Evolutionary conservation across 31 red algal genomes (phyloP).

Genomic region (Odonthalia washingtoniensis): DNA sequence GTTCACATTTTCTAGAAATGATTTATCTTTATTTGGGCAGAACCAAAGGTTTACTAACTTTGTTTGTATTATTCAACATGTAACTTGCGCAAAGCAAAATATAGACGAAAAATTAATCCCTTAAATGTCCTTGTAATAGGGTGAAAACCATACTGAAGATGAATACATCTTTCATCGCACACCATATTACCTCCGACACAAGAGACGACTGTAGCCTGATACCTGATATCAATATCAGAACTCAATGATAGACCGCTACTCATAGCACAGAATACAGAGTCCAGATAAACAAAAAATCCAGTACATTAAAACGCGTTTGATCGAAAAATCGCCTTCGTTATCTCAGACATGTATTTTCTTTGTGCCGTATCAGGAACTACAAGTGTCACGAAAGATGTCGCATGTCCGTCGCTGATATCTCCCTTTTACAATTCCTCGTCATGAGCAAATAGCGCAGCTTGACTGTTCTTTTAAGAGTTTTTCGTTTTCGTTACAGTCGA

Average conservation of each 20-base stretch:
- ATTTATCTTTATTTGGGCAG: slow-evolving; percentile 27
- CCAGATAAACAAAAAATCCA: slow-evolving; percentile 70
- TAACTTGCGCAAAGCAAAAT: slow-evolving; percentile 35
- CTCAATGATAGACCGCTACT: slow-evolving; percentile 62
- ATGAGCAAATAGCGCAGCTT: background rate
- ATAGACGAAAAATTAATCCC: slow-evolving; percentile 33
- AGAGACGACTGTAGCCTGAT: slow-evolving; percentile 62
- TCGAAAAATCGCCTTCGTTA: slow-evolving; percentile 60
- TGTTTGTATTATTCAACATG: slow-evolving; percentile 8
- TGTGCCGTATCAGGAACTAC: slow-evolving; percentile 71
- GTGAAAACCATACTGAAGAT: slow-evolving; percentile 65
- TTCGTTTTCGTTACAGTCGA: slow-evolving; percentile 28
- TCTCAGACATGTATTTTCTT: slow-evolving; percentile 57
- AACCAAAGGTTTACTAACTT: slow-evolving; percentile 26
- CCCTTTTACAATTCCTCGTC: background rate
- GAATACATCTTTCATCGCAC: slow-evolving; percentile 62
- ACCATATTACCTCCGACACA: slow-evolving; percentile 72
- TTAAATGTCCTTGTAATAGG: slow-evolving; percentile 74
- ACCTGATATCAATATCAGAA: slow-evolving; percentile 71
- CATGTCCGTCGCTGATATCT: slow-evolving; percentile 43
- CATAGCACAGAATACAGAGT: slow-evolving; percentile 68
- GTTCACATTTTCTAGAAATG: slow-evolving; percentile 56
- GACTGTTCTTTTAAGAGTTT: background rate
- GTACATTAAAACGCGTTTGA: slow-evolving; percentile 50
- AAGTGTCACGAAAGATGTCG: slow-evolving; percentile 51